A percentile compares a stretch with the other conserved stretches of the same genome.
Evolutionary conservation across 139 green algal species (phyloP).

Genomic region (Desmodesmus armatus): DNA sequence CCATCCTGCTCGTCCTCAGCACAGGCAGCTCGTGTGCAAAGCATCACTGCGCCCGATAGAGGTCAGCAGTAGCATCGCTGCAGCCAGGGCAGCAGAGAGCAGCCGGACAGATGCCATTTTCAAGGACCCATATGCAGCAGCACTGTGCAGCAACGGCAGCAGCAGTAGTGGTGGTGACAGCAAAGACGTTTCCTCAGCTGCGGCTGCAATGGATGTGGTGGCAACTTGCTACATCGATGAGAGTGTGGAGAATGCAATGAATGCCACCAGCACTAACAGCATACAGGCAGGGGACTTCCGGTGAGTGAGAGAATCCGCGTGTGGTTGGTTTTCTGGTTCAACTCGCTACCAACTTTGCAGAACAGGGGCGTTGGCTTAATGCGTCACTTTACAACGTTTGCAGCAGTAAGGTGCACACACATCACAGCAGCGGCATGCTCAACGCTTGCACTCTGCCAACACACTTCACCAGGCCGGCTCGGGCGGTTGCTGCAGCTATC

Average conservation of each 20-base stretch:
- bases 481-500: too few relatives aligned
- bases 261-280: constrained; percentile 51
- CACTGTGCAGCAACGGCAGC: constrained; percentile 36
- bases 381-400: not conserved
- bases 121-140: constrained; percentile 55
- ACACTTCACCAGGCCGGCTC: too few relatives aligned
- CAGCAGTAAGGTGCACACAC: not conserved
- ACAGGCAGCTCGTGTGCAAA: too few relatives aligned
- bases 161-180: constrained; percentile 31
- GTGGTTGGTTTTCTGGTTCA: too few relatives aligned
- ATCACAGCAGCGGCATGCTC: not conserved
- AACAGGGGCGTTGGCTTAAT: too few relatives aligned
- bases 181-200: not conserved
- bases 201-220: constrained; percentile 36
- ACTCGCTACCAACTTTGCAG: too few relatives aligned
- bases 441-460: too few relatives aligned
- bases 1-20: too few relatives aligned
- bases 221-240: constrained; percentile 64
- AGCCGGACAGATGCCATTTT: constrained; percentile 40
- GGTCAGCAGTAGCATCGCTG: constrained; percentile 40
- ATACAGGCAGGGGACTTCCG: constrained; percentile 72
- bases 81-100: constrained; percentile 33
- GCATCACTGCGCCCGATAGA: constrained; percentile 26
- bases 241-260: constrained; percentile 52
- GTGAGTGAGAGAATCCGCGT: too few relatives aligned